Base-by-base conservation (phyloP, 306 rosid species). In the Cicer cuneatum region DNA sequence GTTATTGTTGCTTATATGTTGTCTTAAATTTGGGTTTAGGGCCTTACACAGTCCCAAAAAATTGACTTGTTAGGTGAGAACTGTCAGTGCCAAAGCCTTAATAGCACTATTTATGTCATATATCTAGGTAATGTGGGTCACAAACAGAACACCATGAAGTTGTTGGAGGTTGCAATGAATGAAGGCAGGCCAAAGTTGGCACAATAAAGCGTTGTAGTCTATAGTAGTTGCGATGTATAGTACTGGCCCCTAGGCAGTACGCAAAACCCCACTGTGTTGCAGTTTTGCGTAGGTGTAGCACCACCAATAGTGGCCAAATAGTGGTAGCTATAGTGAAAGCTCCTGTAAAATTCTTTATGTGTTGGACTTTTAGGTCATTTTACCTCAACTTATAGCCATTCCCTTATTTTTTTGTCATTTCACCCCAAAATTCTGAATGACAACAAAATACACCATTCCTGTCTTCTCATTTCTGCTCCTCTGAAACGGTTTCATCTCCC, bases 21-120 rank as follows among this genome's bases (percentile, higher is more conserved):
- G 57, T 51, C 24, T 51, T n/a, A n/a, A 51, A 51, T 15, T 15
- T 51, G 57, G 57, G 57, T 51, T 51, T 51, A 51, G 57, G 16
- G 19, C 24, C 57, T 51, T 14, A 51, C 57, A 18, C 57, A 51
- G 8, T 10, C 24, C 57, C 57, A 51, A 18, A 51, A 51, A 51
- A 14, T 15, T 51, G 19, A 51, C 9, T 51, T 51, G 18, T 15
- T 51, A 51, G 10, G 57, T 2, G 9, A 51, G 57, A 19, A 51
- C 19, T 2, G 24, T 8, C 10, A 7, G 8, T 51, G 57, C 57
- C 24, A 2, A 51, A 51, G 57, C 8, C 57, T 51, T 51, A 15
- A 14, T 14, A 7, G 21, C 10, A 14, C 57, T 15, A 51, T 15
- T 14, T 15, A 51, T 51, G 57, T 4, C 21, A 14, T 51, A 51